Evolutionary conservation across 805 yeast genomes (phyloP).

Genomic region (Candida incommunis): DNA sequence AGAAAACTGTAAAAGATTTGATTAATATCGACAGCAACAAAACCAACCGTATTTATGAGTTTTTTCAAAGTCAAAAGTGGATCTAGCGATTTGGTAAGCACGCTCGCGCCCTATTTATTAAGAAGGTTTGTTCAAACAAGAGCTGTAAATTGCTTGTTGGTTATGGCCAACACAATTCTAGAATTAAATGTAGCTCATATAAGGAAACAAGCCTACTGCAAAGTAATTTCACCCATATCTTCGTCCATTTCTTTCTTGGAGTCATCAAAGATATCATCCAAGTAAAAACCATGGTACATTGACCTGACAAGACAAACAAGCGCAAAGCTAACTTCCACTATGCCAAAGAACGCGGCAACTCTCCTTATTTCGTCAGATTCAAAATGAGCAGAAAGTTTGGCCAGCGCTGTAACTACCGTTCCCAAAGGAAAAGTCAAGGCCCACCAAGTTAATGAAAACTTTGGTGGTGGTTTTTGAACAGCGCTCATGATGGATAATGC

Average conservation of each 20-base stretch:
- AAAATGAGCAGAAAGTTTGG: constrained; percentile 2
- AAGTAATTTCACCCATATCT: background rate
- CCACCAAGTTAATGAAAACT: constrained; percentile 53
- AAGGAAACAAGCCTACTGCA: too few relatives aligned
- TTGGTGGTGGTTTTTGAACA: constrained; percentile 20
- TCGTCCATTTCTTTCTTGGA: background rate
- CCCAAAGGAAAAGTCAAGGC: constrained; percentile 85
- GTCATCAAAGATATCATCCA: background rate
- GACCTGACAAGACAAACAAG: background rate
- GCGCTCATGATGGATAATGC: constrained; percentile 27
- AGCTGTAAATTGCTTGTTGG: too few relatives aligned
- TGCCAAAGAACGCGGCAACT: background rate
- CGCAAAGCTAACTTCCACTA: background rate
- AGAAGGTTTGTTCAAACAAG: background rate
- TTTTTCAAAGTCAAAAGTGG: constrained; percentile 90
- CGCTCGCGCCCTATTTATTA: constrained; percentile 1
- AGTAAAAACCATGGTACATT: background rate
- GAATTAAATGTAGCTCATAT: too few relatives aligned
- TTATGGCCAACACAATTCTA: too few relatives aligned
- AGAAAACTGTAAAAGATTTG: constrained; percentile 66
- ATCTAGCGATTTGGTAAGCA: constrained; percentile 13
- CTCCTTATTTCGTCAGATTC: background rate
- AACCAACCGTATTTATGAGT: constrained; percentile 80
- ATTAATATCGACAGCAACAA: constrained; percentile 73
- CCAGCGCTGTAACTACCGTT: constrained; percentile 49